Conservation (phyloP, 108 stramenopile genomes). For the Chaetoceros muelleri region DNA sequence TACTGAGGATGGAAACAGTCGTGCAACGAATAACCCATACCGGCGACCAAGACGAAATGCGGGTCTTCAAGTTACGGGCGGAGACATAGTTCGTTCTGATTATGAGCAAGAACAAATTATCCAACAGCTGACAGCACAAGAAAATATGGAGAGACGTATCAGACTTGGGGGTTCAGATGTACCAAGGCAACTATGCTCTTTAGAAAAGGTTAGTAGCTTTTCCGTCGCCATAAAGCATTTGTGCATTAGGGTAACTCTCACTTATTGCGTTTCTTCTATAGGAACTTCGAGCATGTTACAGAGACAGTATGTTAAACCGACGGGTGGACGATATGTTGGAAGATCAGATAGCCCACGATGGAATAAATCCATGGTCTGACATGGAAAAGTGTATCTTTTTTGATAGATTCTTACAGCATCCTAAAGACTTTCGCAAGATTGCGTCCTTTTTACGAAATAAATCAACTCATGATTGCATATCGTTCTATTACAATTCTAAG, state of each 20-base stretch:
- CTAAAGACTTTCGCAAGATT: constrained; percentile 93
- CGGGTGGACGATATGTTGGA: constrained; percentile 39
- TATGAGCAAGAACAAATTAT: constrained; percentile 89
- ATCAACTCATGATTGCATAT: constrained; percentile 79
- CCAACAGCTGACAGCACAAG: constrained; percentile 75
- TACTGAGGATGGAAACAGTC: constrained; percentile 9
- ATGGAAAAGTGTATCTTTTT: constrained; percentile 97
- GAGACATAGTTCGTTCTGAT: constrained; percentile 65
- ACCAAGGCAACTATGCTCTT: constrained; percentile 43
- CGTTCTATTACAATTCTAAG: constrained; percentile 93
- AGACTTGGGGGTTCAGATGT: constrained; percentile 61
- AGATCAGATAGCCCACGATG: constrained; percentile 31
- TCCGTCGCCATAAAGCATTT: not conserved
- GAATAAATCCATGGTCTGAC: constrained; percentile 83
- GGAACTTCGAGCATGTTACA: constrained; percentile 43
- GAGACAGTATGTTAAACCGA: constrained; percentile 44
- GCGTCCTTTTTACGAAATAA: constrained; percentile 87
- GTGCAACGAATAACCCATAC: constrained; percentile 68
- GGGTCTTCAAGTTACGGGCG: constrained; percentile 13
- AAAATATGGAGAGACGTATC: constrained; percentile 78
- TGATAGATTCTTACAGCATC: constrained; percentile 93
- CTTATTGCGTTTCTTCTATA: constrained; percentile 2
- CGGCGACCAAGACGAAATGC: constrained; percentile 62
- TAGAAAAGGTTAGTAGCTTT: constrained; percentile 61
- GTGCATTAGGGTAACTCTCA: constrained; percentile 1